Evolutionary conservation across 1,284 basidiomycete species (phyloP), one percentile per base, ranked within the genome.

Genomic region (Leccinum pallidistipes): DNA sequence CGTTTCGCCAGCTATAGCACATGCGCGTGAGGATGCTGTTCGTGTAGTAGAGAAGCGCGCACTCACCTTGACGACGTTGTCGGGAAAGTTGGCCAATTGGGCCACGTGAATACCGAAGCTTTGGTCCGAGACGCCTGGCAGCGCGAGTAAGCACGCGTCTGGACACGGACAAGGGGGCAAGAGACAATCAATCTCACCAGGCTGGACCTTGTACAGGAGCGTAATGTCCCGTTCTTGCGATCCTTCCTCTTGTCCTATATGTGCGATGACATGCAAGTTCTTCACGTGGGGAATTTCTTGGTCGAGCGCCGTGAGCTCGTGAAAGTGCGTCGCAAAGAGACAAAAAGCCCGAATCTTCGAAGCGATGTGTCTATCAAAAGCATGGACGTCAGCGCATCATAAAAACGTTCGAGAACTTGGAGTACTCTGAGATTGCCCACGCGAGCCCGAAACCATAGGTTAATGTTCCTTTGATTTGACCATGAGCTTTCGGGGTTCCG

Each of bases 91-190:
- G 11, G 97, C 97, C 40, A 99, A 81, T 73, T 97, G 87, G 0
- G 97, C 97, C 21, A 99, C 97, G 68, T 99, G 96, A 52, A 99
- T 99, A 77, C 97, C 97, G 71, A 98, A 98, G 72, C 94, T 96
- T 76, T 98, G 97, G 72, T 99, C 97, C 64, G 93, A 94, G 45
- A 95, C 83, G 12, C 92, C 91, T 85, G 56, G 18, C 12, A 7
- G 45, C 18, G 31, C 56, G 59, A 10, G 49, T 64, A 36, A 62
- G 56, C 10, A 31, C 32, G 57, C 7, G 49, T 63, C 32, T 62
- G 56, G 11, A 34, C 43, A 21, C 43, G 18, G 43, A 21, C 18
- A 12, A 29, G 12, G 1, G 16, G 6, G 11, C 5, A 14, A 32
- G 14, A 47, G 21, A 21, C 21, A 21, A 21, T 21, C 49, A 47